Evolutionary conservation across 2,329 filamentous ascomycete species (phyloP).

Genomic region (Phialophora verrucosa): DNA sequence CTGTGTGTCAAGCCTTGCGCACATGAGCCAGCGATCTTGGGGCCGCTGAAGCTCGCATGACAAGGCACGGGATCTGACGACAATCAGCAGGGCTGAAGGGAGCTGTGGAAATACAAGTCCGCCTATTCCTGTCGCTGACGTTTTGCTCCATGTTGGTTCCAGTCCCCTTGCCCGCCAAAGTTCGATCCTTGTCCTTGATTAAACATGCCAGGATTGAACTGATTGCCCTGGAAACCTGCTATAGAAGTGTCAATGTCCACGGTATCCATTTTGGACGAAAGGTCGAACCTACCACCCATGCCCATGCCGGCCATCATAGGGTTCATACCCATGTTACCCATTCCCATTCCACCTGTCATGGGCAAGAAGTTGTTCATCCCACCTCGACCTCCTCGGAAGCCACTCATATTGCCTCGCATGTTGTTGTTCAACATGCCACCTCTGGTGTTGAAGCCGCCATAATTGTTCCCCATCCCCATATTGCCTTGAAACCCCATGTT

Average conservation of each 20-base stretch:
- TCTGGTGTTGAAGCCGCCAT: conserved; percentile 57
- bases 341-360: conserved; percentile 59
- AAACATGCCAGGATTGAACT: conserved; percentile 78
- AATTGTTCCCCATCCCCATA: conserved; percentile 60
- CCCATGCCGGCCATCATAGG: conserved; percentile 62
- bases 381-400: conserved; percentile 64
- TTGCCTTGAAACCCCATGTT: conserved; percentile 54
- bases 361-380: conserved; percentile 64
- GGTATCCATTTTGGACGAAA: conserved; percentile 23
- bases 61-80: not conserved
- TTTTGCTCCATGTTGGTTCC: conserved; percentile 83
- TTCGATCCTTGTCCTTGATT: conserved; percentile 49
- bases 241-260: conserved; percentile 14
- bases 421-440: conserved; percentile 61
- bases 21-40: not conserved
- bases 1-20: not conserved
- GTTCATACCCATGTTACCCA: conserved; percentile 65
- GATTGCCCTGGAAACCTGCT: conserved; percentile 33
- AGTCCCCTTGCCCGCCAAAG: conserved; percentile 56
- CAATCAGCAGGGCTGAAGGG: not conserved
- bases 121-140: conserved; percentile 72
- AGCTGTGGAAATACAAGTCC: not conserved
- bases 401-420: conserved; percentile 58
- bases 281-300: conserved; percentile 53
- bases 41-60: not conserved